Base-by-base conservation (phyloP, 352 stramenopile species). In the Thalassiosira livingstoniorum region DNA sequence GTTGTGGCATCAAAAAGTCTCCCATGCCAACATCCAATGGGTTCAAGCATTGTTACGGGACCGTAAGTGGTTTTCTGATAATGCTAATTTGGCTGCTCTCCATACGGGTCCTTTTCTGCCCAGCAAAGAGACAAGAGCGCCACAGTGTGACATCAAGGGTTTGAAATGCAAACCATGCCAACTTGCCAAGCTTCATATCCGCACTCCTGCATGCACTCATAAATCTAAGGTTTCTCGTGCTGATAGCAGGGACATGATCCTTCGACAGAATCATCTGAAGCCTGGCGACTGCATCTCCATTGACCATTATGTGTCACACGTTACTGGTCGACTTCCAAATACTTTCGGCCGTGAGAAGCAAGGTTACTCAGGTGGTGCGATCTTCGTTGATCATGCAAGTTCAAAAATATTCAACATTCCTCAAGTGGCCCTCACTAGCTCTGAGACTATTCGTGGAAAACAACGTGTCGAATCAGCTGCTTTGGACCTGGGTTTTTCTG, bases 301-400 rank as follows among this genome's bases (percentile, higher is more conserved):
- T n/a, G n/a, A n/a, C n/a, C n/a, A n/a, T n/a, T n/a, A n/a, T n/a
- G n/a, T n/a, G n/a, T n/a, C n/a, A n/a, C n/a, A n/a, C n/a, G n/a
- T n/a, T n/a, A n/a, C n/a, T n/a, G n/a, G n/a, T n/a, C n/a, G n/a
- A n/a, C n/a, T n/a, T n/a, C n/a, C n/a, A n/a, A n/a, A n/a, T n/a
- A n/a, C n/a, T n/a, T n/a, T n/a, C n/a, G n/a, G n/a, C n/a, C n/a
- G n/a, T n/a, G n/a, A n/a, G n/a, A n/a, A n/a, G n/a, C n/a, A n/a
- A n/a, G n/a, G n/a, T n/a, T n/a, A n/a, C n/a, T n/a, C n/a, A n/a
- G n/a, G n/a, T n/a, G n/a, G n/a, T n/a, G n/a, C n/a, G n/a, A 57
- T 75, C 31, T 75, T 75, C 51, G 47, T 75, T 11, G 67, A 75
- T 55, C 47, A 75, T 54, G 0, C 25, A 39, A 7, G 15, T 75